phyloP scores from a whole-genome alignment of 1,139 yeast genomes.

The Pichia sorboxylosa region DNA sequence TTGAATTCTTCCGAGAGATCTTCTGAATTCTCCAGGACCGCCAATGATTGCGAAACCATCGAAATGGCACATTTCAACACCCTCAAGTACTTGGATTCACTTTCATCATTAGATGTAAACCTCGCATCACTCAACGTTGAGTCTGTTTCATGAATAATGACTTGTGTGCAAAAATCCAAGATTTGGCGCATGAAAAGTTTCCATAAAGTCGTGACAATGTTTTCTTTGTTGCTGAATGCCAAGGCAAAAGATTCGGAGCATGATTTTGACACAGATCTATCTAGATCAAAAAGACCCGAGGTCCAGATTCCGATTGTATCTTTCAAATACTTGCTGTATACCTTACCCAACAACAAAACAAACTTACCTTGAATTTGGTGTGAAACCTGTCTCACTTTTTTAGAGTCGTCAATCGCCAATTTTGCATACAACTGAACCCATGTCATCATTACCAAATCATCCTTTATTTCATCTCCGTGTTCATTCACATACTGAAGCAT shows the following conservation, averaged over 20 bases:
- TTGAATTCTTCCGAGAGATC: conserved; percentile 18
- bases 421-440: conserved; percentile 83
- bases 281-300: conserved; percentile 60
- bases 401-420: conserved; percentile 58
- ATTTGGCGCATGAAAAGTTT: conserved; percentile 44
- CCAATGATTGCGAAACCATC: conserved; percentile 27
- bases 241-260: conserved; percentile 36
- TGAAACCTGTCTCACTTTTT: conserved; percentile 45
- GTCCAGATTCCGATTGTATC: conserved; percentile 67
- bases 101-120: conserved; percentile 55
- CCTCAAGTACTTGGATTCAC: conserved; percentile 54
- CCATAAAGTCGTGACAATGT: conserved; percentile 53
- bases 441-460: conserved; percentile 43
- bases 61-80: conserved; percentile 42
- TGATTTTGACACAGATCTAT: conserved; percentile 43
- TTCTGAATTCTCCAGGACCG: conserved; percentile 4
- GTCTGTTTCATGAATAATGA: conserved; percentile 43
- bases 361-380: conserved; percentile 55
- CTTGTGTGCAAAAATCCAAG: conserved; percentile 41
- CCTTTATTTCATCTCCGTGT: conserved; percentile 20
- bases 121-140: conserved; percentile 68
- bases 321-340: conserved; percentile 50
- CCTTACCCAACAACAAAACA: conserved; percentile 44
- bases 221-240: conserved; percentile 48
- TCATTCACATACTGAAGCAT: conserved; percentile 27